Evolutionary conservation across 257 asterid species (phyloP), one percentile per base, ranked within the genome.

Genomic region (Nicotiana tomentosiformis): DNA sequence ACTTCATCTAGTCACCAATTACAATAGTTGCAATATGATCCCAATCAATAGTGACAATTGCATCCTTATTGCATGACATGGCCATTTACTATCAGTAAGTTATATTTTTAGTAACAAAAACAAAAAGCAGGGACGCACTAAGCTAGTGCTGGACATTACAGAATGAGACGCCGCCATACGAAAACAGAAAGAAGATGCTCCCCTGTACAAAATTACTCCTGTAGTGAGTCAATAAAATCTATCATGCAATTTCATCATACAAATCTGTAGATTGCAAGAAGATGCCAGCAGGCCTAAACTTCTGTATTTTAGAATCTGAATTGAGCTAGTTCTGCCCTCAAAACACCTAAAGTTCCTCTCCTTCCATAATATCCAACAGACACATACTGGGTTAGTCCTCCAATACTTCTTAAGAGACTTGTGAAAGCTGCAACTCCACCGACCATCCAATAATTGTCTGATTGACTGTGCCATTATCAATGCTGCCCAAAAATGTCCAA

Each of bases 1-100:
- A 23, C 43, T 51, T 43, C 78, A 72, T 72, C 78, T 72, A 46
- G 78, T 72, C 60, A 3, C 60, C 60, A 72, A 72, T 72, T 72
- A 72, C 58, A 11, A 46, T 39, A 72, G 60, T 72, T 72, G 12
- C 60, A 20, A 72, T 20, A 33, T 72, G 78, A 46, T 72, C 60
- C 43, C 78, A 43, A 46, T 20, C 15, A 32, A 72, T 72, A 46
- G 18, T n/a, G 14, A 5, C 78, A 72, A 72, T 72, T 43, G 37
- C 12, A 46, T 72, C 37, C 37, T 72, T 43, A 20, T 20, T n/a
- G 12, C 32, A 39, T 20, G 60, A 12, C 60, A 20, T 20, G 57
- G 60, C 77, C 56, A 18, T 3, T n/a, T 69, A 15, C 20, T 39
- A 69, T 37, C 18, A 39, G 33, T 10, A 49, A 39, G 10, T 69